Percentiles rank a stretch among this genome's conserved stretches.
Conservation (phyloP, 371 early-diverging fungal genomes). For the Blakeslea trispora region DNA sequence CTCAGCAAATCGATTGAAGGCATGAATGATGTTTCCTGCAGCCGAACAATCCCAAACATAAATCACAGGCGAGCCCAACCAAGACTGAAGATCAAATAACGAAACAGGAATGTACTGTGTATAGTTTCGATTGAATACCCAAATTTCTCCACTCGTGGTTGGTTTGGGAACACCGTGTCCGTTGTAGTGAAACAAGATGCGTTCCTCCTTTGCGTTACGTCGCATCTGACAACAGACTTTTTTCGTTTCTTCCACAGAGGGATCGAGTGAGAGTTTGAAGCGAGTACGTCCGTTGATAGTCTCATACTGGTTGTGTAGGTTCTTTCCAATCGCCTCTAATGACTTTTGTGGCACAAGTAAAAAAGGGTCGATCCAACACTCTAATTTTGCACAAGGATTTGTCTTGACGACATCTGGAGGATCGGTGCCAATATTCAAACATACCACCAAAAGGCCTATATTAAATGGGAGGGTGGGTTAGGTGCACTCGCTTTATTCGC, state of each 20-base stretch:
- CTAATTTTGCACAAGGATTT: conserved; percentile 85
- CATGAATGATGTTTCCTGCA: conserved; percentile 88
- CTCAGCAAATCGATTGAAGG: conserved; percentile 87
- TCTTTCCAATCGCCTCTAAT: conserved; percentile 85
- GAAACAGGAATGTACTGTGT: conserved; percentile 98
- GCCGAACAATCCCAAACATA: conserved; percentile 96
- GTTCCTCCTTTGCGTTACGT: conserved; percentile 88
- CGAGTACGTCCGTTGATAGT: conserved; percentile 86
- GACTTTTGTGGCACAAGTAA: conserved; percentile 79
- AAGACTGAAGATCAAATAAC: conserved; percentile 86
- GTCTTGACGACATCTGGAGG: conserved; percentile 95
- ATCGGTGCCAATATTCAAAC: conserved; percentile 95
- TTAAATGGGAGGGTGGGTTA: neutral
- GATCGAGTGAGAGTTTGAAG: conserved; percentile 87
- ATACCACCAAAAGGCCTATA: conserved; percentile 77
- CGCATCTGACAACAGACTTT: conserved; percentile 83
- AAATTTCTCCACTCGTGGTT: conserved; percentile 93
- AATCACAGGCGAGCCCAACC: conserved; percentile 95
- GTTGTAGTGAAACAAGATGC: conserved; percentile 96
- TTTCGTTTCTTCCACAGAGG: conserved; percentile 90
- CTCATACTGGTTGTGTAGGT: conserved; percentile 92
- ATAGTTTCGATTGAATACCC: conserved; percentile 97
- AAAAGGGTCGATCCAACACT: conserved; percentile 95
- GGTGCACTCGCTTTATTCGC: too few relatives aligned
- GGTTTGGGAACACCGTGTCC: conserved; percentile 98